phyloP scores from a whole-genome alignment of 352 stramenopile genomes.

The Globisporangium mamillatum region DNA sequence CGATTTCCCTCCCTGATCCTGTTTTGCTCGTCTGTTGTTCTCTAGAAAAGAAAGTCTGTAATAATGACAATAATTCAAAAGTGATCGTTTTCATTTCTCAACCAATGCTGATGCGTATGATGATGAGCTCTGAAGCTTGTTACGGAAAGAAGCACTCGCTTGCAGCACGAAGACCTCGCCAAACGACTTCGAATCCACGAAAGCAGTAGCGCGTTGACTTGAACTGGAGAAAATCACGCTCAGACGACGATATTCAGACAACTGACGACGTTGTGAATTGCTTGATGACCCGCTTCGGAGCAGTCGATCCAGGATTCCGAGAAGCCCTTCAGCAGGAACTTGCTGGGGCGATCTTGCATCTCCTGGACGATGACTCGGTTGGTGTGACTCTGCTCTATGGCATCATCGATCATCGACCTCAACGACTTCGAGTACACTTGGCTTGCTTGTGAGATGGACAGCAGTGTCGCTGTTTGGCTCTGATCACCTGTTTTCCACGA shows the following conservation, averaged over 20 bases:
- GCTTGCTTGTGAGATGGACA: constrained; percentile 7
- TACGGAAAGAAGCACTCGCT: not conserved
- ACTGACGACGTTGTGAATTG: constrained; percentile 7
- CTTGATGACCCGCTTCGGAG: not conserved
- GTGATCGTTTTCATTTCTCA: constrained; percentile 9
- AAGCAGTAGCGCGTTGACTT: not conserved
- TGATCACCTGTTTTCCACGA: not conserved
- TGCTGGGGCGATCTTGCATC: not conserved
- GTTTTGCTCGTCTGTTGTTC: constrained; percentile 12
- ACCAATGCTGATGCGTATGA: not conserved
- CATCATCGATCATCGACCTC: not conserved
- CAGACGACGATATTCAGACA: not conserved
- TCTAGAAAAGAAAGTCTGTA: constrained; percentile 12
- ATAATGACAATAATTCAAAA: constrained; percentile 12
- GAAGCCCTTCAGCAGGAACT: not conserved
- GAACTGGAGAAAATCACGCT: not conserved
- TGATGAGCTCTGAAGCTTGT: not conserved
- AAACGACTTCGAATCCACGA: not conserved
- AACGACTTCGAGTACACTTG: constrained; percentile 7
- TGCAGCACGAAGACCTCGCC: not conserved
- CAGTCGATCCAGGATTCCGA: constrained; percentile 15
- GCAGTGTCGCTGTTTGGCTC: not conserved
- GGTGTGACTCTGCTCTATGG: not conserved
- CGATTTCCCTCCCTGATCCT: not conserved
- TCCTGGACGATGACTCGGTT: not conserved